These are phyloP conservation scores for Claviceps digitariae DNA, from an alignment of 2,329 filamentous ascomycete genomes.

Conservation along the genomic window DNA sequence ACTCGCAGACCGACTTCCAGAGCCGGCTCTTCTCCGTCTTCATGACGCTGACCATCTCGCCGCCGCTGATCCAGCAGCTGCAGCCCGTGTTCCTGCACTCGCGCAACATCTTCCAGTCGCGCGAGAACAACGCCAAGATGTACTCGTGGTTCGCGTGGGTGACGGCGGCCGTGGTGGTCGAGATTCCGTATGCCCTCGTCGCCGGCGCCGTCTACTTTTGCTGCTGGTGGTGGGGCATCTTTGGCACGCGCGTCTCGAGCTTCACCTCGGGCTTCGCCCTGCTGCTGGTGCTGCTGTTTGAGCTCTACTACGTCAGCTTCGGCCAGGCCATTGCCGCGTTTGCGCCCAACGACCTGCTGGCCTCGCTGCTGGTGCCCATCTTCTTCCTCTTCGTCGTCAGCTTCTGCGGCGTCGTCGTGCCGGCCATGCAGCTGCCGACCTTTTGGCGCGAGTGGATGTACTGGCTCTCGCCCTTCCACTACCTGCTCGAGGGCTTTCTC, in stretches of 20 bases:
- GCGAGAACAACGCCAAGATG: conserved; percentile 66
- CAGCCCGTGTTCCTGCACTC: conserved; percentile 58
- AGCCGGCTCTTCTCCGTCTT: conserved; percentile 64
- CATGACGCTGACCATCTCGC: conserved; percentile 61
- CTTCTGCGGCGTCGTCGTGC: conserved; percentile 60
- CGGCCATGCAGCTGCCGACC: conserved; percentile 38
- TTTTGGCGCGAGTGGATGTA: conserved; percentile 58
- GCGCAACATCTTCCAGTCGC: conserved; percentile 53
- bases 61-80: conserved; percentile 63
- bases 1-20: conserved; percentile 49
- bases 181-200: conserved; percentile 56
- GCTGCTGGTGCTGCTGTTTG: conserved; percentile 51
- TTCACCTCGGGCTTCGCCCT: conserved; percentile 50
- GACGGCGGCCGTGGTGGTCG: conserved; percentile 50
- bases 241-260: conserved; percentile 34
- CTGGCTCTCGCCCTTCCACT: conserved; percentile 53
- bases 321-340: conserved; percentile 56
- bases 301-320: conserved; percentile 51
- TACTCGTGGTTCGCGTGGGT: conserved; percentile 65
- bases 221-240: conserved; percentile 44
- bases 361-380: conserved; percentile 51
- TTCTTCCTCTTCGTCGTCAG: conserved; percentile 58
- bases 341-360: conserved; percentile 52
- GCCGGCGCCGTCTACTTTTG: conserved; percentile 37
- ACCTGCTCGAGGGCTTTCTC: conserved; percentile 50